A percentile compares a stretch with the other conserved stretches of the same genome.
These are phyloP conservation scores for Tillandsia fasciculata DNA, from an alignment of 176 grass and related monocot species.

Conservation along the genomic window DNA sequence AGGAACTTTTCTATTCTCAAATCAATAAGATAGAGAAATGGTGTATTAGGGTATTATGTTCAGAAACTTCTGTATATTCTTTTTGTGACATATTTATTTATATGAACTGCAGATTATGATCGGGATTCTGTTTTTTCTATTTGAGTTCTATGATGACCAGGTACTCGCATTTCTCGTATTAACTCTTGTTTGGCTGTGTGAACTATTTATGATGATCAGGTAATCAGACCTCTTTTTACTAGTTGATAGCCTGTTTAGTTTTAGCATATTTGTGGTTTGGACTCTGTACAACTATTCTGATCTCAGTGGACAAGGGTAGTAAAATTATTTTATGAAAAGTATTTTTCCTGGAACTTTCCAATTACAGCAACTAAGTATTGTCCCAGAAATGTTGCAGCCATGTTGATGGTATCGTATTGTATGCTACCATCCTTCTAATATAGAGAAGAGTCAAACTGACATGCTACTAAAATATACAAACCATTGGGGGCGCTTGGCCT, in stretches of 20 bases:
- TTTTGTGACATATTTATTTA: conserved; percentile 26
- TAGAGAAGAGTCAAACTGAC: neutral
- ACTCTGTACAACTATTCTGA: neutral
- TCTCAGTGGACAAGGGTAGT: neutral
- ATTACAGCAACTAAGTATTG: neutral
- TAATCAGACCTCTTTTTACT: conserved; percentile 25
- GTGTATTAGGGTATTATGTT: neutral
- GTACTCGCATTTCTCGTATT: conserved; percentile 88
- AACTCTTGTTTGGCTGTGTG: conserved; percentile 98
- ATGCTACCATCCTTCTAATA: neutral
- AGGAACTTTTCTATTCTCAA: conserved; percentile 14
- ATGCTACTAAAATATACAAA: neutral
- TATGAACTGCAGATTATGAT: conserved; percentile 88
- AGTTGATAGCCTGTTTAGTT: neutral
- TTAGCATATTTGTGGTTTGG: neutral
- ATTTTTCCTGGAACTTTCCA: neutral
- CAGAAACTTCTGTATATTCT: conserved; percentile 11
- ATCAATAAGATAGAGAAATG: neutral
- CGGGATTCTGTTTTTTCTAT: conserved; percentile 95
- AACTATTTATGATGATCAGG: conserved; percentile 99
- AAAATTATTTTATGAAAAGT: neutral
- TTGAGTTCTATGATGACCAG: conserved; percentile 98
- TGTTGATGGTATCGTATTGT: neutral
- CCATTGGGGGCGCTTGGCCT: neutral
- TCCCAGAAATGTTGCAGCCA: neutral